phyloP scores from a whole-genome alignment of 768 basidiomycete genomes.

The Lactarius trivialis region DNA sequence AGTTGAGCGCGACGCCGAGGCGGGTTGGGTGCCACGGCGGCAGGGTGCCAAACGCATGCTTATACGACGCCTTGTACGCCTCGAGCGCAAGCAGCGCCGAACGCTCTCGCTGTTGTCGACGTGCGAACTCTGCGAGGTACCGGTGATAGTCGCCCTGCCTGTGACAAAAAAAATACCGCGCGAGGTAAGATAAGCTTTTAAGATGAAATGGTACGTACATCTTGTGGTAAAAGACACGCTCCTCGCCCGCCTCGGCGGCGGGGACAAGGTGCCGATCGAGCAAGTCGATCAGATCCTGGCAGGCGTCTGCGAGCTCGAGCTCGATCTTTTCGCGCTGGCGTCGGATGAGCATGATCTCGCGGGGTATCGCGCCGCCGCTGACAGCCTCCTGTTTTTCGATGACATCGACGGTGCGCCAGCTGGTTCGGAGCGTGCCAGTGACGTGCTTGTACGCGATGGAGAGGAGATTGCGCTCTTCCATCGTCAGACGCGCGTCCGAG shows the following conservation, averaged over 20 bases:
- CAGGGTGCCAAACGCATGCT: constrained; percentile 70
- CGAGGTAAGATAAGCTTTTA: constrained; percentile 9
- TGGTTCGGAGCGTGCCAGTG: constrained; percentile 74
- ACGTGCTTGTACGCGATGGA: constrained; percentile 90
- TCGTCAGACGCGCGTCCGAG: constrained; percentile 60
- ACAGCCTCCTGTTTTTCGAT: constrained; percentile 60
- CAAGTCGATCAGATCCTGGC: constrained; percentile 70
- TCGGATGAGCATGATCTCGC: constrained; percentile 61
- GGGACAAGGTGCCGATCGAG: constrained; percentile 55
- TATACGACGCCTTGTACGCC: constrained; percentile 80
- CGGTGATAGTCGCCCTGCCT: constrained; percentile 91
- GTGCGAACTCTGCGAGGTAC: constrained; percentile 83
- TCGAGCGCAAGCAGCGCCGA: constrained; percentile 73
- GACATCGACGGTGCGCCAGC: constrained; percentile 76
- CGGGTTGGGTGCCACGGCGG: constrained; percentile 79
- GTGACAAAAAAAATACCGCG: neutral
- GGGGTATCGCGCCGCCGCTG: constrained; percentile 38
- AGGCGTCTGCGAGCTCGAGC: constrained; percentile 65
- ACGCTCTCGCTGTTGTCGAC: constrained; percentile 57
- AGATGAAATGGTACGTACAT: constrained; percentile 43
- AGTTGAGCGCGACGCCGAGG: constrained; percentile 83
- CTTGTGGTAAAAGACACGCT: constrained; percentile 86
- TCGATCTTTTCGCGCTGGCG: constrained; percentile 72
- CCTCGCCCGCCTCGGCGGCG: constrained; percentile 66
- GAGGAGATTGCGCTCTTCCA: constrained; percentile 84